Base-by-base conservation (phyloP, 257 asterid genomes). In the Solanum habrochaites region DNA sequence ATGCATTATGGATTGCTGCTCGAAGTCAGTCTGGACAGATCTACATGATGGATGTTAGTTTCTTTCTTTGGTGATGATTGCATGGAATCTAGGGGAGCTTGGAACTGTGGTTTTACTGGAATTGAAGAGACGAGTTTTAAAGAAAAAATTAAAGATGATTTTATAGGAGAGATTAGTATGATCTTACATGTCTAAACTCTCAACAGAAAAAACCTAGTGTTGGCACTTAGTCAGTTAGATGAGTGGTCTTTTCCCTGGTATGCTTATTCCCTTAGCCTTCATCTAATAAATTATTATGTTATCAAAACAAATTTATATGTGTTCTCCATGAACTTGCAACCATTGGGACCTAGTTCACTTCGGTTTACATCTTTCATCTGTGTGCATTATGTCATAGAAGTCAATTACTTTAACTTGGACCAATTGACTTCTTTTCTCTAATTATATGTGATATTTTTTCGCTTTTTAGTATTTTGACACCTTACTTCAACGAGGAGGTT, bases 401-500 rank as follows among this genome's bases (percentile, higher is more conserved):
- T 80, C 69, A 29, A 40, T 47, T 80, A 16, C 37, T 78, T 25
- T 27, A 47, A 9, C 82, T 23, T 80, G 43, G 39, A 47, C 35
- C 31, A n/a, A 42, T 75, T 75, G 49, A 42, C 20, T 58, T 74
- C 78, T 37, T 32, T 64, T 80, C 70, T 77, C 29, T 78, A 32
- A 43, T 12, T 58, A 62, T 25, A 12, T 47, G 85, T 29, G 85
- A 80, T 80, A 9, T 80, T 85, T 27, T 87, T 39, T 81, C 85
- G 35, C 16, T 52, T 85, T 87, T 90, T 87, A 96, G 99, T 88
- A 93, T 92, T 91, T 95, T 96, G 87, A 96, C 99, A 87, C 99
- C 99, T 69, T 96, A 96, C 93, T 92, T 5, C 70, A 92, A 93
- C 35, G 99, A 96, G 94, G 98, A 94, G 90, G 99, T 96, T 90